Evolutionary conservation across 2,329 filamentous ascomycete genomes (phyloP).

Genomic region (Hyphodiscus sp.): DNA sequence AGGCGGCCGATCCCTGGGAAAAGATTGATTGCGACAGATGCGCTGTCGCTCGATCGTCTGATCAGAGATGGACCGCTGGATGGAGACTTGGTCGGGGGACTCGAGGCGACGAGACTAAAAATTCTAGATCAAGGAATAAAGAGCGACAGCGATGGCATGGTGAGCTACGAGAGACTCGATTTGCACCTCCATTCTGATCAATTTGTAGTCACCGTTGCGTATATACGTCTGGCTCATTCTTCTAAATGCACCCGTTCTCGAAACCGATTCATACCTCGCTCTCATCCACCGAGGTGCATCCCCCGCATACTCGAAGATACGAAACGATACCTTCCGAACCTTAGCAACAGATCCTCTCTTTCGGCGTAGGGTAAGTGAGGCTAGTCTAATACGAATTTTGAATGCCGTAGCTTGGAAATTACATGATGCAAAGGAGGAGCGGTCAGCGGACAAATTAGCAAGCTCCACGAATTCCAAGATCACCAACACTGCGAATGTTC

Average conservation of each 20-base stretch:
- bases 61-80: conserved; percentile 74
- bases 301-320: conserved; percentile 93
- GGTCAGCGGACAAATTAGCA: conserved; percentile 12
- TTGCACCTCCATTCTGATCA: conserved; percentile 11
- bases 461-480: conserved; percentile 10
- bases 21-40: conserved; percentile 45
- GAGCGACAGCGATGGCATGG: conserved; percentile 76
- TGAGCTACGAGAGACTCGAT: conserved; percentile 33
- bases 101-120: conserved; percentile 66
- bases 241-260: conserved; percentile 76
- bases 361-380: conserved; percentile 89
- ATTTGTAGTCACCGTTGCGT: conserved; percentile 70
- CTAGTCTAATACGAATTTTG: conserved; percentile 85
- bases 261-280: conserved; percentile 81
- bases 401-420: conserved; percentile 95
- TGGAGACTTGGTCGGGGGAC: conserved; percentile 58
- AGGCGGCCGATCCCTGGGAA: conserved; percentile 40
- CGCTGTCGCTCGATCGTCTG: conserved; percentile 63
- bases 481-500: conserved; percentile 19
- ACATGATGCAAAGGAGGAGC: conserved; percentile 62
- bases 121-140: conserved; percentile 72
- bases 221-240: conserved; percentile 97
- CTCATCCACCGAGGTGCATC: conserved; percentile 91
- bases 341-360: conserved; percentile 96
- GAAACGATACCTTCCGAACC: conserved; percentile 96